Evolutionary conservation across 306 rosid genomes (phyloP).

Genomic region (Quercus cerris): DNA sequence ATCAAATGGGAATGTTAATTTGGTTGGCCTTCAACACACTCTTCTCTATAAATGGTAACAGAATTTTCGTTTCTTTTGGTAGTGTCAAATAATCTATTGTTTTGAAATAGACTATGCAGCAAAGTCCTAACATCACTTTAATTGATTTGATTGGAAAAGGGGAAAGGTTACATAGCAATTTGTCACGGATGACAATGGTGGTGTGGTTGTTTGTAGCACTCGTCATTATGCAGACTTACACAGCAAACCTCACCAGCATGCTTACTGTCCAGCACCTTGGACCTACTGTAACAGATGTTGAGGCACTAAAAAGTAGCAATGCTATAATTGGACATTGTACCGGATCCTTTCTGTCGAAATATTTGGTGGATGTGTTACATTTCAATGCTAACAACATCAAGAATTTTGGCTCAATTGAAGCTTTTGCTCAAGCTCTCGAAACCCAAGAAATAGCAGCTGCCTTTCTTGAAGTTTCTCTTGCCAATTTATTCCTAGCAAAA

Average conservation of each 20-base stretch:
- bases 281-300: constrained; percentile 32
- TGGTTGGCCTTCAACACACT: constrained; percentile 45
- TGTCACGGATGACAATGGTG: constrained; percentile 46
- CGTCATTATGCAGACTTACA: constrained; percentile 42
- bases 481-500: constrained; percentile 45
- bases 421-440: constrained; percentile 39
- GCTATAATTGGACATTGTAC: constrained; percentile 32
- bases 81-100: too few relatives aligned
- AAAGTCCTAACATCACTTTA: not conserved
- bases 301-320: constrained; percentile 18
- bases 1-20: constrained; percentile 40
- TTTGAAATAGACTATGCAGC: not conserved
- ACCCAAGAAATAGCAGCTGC: constrained; percentile 39
- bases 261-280: constrained; percentile 44
- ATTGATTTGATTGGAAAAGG: constrained; percentile 21
- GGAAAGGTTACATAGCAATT: constrained; percentile 31
- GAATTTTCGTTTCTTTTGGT: not conserved
- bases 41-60: constrained; percentile 36
- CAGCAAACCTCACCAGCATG: constrained; percentile 49
- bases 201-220: constrained; percentile 56
- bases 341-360: constrained; percentile 36
- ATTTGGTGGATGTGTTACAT: constrained; percentile 24
- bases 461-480: constrained; percentile 35
- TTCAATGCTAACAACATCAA: constrained; percentile 11
- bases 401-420: constrained; percentile 19